Percentiles rank a stretch among this genome's conserved stretches.
phyloP scores from a whole-genome alignment of 805 yeast species.

The Candida andamanensis region DNA sequence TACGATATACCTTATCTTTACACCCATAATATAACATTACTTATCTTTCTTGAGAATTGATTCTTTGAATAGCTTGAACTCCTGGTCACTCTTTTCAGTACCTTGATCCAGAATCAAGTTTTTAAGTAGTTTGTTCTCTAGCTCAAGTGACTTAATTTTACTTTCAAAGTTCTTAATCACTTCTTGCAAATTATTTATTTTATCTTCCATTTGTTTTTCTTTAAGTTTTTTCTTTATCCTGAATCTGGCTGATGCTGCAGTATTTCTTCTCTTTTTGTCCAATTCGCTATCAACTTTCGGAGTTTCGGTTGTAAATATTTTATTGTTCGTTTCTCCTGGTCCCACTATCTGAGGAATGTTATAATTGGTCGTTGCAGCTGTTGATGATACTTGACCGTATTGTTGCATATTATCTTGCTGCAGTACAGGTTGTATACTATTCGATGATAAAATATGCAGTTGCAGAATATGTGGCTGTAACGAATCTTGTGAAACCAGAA shows the following conservation, averaged over 20 bases:
- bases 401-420: too few relatives aligned
- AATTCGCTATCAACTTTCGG: constrained; percentile 17
- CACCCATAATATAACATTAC: too few relatives aligned
- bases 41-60: constrained; percentile 15
- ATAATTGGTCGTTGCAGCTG: not conserved
- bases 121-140: constrained; percentile 57
- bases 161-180: constrained; percentile 40
- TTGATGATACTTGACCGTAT: too few relatives aligned
- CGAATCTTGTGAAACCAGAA: too few relatives aligned
- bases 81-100: constrained; percentile 35
- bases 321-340: too few relatives aligned
- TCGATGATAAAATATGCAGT: too few relatives aligned
- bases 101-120: constrained; percentile 51
- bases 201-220: constrained; percentile 55
- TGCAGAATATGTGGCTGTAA: too few relatives aligned
- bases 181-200: constrained; percentile 39
- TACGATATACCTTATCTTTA: too few relatives aligned
- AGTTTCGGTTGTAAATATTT: not conserved
- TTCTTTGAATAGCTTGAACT: constrained; percentile 30
- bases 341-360: not conserved
- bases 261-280: constrained; percentile 55
- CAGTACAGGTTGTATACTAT: too few relatives aligned
- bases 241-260: constrained; percentile 64
- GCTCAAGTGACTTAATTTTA: constrained; percentile 49
- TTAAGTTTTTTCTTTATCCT: constrained; percentile 56